These are phyloP conservation scores for Hippophae tibetana DNA, from an alignment of 306 rosid genomes.

Conservation along the genomic window DNA sequence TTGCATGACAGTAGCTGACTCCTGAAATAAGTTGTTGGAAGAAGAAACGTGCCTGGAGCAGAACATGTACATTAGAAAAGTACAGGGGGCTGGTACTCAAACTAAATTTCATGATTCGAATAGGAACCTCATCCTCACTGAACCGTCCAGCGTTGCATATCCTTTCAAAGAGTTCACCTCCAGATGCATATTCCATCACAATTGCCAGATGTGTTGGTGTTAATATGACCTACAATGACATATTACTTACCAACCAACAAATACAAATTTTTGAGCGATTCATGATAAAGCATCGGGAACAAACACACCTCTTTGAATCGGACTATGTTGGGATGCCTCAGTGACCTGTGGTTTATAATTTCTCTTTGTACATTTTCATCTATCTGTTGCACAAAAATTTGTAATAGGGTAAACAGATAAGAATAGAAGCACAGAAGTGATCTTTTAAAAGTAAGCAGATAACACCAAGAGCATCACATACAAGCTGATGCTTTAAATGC, in stretches of 20 bases:
- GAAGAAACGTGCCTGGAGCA: slow-evolving; percentile 85
- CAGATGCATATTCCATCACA: slow-evolving; percentile 95
- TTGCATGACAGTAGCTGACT: slow-evolving; percentile 87
- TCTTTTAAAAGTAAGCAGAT: background rate
- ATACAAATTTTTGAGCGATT: background rate
- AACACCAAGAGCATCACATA: background rate
- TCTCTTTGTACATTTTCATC: slow-evolving; percentile 97
- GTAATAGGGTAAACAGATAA: slow-evolving; percentile 11
- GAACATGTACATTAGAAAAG: slow-evolving; percentile 14
- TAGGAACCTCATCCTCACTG: slow-evolving; percentile 87
- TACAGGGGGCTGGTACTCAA: slow-evolving; percentile 11
- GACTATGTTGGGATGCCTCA: slow-evolving; percentile 94
- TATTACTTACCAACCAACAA: too few relatives aligned
- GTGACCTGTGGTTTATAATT: slow-evolving; percentile 86
- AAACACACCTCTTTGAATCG: slow-evolving; percentile 80
- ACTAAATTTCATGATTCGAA: slow-evolving; percentile 5
- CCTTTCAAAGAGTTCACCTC: slow-evolving; percentile 92
- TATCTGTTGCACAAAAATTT: slow-evolving; percentile 46
- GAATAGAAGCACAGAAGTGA: slow-evolving; percentile 1
- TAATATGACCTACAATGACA: slow-evolving; percentile 53
- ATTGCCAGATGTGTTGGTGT: slow-evolving; percentile 85
- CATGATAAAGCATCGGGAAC: slow-evolving; percentile 5
- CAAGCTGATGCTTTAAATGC: too few relatives aligned
- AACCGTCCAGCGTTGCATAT: slow-evolving; percentile 98
- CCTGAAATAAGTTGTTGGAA: slow-evolving; percentile 96